Percentiles rank a stretch among this genome's conserved stretches.
These are phyloP conservation scores for Microthlaspi erraticum DNA, from an alignment of 345 rosid genomes.

Conservation along the genomic window DNA sequence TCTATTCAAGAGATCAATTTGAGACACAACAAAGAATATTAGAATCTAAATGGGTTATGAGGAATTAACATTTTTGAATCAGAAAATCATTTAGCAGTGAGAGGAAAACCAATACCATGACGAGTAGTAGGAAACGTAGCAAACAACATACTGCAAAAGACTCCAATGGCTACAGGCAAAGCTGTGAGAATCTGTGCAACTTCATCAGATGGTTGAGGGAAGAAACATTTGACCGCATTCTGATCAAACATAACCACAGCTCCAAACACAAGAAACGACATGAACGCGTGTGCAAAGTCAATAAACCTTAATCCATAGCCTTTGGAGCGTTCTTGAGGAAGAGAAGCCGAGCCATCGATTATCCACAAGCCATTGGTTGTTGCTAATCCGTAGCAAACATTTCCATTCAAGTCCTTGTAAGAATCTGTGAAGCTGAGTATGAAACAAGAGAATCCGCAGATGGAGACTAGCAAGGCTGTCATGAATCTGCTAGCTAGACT, in stretches of 20 bases:
- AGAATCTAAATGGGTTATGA: neutral
- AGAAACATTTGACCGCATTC: conserved; percentile 72
- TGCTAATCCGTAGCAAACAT: conserved; percentile 71
- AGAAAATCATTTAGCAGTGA: conserved; percentile 32
- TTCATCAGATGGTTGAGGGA: conserved; percentile 67
- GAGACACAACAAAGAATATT: conserved; percentile 9
- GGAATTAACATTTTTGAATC: neutral
- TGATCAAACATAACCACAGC: conserved; percentile 76
- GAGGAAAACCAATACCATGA: conserved; percentile 87
- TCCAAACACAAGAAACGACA: conserved; percentile 79
- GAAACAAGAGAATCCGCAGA: conserved; percentile 84
- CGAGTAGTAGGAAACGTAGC: conserved; percentile 80
- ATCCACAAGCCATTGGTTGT: conserved; percentile 73
- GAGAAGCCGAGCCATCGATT: conserved; percentile 65
- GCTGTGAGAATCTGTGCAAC: conserved; percentile 66
- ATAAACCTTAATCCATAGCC: conserved; percentile 59
- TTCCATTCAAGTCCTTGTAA: conserved; percentile 68
- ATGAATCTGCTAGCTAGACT: conserved; percentile 57
- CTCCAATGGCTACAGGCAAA: conserved; percentile 78
- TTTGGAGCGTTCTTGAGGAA: conserved; percentile 58
- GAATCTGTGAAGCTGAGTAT: conserved; percentile 79
- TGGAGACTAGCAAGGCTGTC: conserved; percentile 57
- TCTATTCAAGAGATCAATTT: conserved; percentile 7
- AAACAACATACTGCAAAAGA: conserved; percentile 73
- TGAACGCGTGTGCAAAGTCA: conserved; percentile 71